Conservation (phyloP, 768 basidiomycete species). For the Boletus reticuloceps region DNA sequence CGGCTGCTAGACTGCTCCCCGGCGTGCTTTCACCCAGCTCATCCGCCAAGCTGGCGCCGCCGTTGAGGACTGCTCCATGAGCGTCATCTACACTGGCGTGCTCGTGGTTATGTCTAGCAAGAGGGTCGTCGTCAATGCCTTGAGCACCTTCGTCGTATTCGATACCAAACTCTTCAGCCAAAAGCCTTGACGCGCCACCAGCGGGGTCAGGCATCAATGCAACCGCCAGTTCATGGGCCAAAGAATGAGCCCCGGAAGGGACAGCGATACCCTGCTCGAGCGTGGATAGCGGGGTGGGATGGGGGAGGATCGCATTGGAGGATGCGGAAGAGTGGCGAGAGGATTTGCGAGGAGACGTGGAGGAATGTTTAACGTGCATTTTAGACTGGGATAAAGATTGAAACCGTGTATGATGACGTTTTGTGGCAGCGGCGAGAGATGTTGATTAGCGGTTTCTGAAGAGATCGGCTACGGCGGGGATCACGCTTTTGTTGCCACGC, state of each 20-base stretch:
- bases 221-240: slow-evolving; percentile 84
- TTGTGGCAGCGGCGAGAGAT: slow-evolving; percentile 6
- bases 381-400: neutral
- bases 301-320: slow-evolving; percentile 16
- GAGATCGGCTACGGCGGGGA: slow-evolving; percentile 9
- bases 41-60: slow-evolving; percentile 41
- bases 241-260: slow-evolving; percentile 48
- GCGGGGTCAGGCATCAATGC: slow-evolving; percentile 88
- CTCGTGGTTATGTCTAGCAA: slow-evolving; percentile 28
- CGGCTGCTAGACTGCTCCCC: slow-evolving; percentile 22
- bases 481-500: slow-evolving; percentile 3
- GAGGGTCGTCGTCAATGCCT: slow-evolving; percentile 52
- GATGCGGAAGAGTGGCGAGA: slow-evolving; percentile 30
- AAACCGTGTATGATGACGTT: slow-evolving; percentile 3
- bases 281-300: slow-evolving; percentile 30
- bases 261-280: slow-evolving; percentile 31
- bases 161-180: slow-evolving; percentile 87
- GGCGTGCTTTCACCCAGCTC: slow-evolving; percentile 32
- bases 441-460: slow-evolving; percentile 5
- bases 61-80: slow-evolving; percentile 27
- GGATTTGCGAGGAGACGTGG: slow-evolving; percentile 27
- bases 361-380: slow-evolving; percentile 29
- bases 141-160: slow-evolving; percentile 88
- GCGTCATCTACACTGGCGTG: slow-evolving; percentile 28
- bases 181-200: slow-evolving; percentile 61